Evolutionary conservation across 805 yeast species (phyloP).

Genomic region (Nakazawaea molendinolei): DNA sequence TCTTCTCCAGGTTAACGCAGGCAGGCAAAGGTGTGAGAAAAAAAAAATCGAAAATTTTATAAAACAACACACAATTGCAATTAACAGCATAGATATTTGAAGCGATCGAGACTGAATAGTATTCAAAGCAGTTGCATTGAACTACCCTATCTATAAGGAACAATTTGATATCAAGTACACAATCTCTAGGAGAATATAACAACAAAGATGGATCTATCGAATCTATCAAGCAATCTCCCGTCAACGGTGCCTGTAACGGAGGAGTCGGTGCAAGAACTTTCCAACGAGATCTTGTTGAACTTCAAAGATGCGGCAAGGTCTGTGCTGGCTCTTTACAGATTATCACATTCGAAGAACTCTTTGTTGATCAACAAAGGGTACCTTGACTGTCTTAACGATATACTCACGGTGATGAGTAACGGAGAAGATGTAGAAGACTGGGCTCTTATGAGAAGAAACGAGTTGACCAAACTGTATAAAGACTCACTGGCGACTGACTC

Average conservation of each 20-base stretch:
- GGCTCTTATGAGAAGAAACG: constrained; percentile 42
- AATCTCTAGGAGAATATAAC: not conserved
- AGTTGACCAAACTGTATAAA: constrained; percentile 20
- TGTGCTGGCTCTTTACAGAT: constrained; percentile 59
- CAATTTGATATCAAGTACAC: too few species aligned
- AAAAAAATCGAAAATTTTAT: too few species aligned
- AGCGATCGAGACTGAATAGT: too few species aligned
- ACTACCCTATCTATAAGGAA: too few species aligned
- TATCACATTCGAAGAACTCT: constrained; percentile 47
- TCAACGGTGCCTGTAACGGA: constrained; percentile 42
- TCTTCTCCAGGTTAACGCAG: not conserved
- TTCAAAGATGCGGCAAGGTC: constrained; percentile 68
- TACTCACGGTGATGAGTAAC: constrained; percentile 32
- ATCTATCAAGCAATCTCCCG: constrained; percentile 50
- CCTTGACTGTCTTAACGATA: constrained; percentile 52
- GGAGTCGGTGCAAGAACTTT: constrained; percentile 39
- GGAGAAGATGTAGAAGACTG: constrained; percentile 46
- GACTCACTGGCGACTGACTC: not conserved
- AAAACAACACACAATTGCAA: too few species aligned
- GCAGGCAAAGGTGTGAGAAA: not conserved
- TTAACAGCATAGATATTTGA: too few species aligned
- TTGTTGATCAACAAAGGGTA: constrained; percentile 51
- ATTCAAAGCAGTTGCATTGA: too few species aligned
- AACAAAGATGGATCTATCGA: constrained; percentile 53
- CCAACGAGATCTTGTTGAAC: constrained; percentile 49